Conservation (phyloP, 768 basidiomycete genomes). For the Amanita subjunquillea region DNA sequence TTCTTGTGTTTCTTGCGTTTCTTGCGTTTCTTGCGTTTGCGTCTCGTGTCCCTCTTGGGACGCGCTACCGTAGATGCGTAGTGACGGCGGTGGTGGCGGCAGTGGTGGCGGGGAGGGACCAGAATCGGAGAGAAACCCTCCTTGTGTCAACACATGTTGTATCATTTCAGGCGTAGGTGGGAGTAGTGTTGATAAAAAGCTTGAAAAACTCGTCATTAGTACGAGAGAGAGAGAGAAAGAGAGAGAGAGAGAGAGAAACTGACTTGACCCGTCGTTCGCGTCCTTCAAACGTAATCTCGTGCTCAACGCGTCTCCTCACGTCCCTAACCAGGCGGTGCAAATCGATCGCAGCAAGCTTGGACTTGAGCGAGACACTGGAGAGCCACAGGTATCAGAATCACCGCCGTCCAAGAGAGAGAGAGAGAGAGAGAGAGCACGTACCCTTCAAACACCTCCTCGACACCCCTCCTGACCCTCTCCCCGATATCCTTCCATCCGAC, state of each 20-base stretch:
- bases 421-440: slow-evolving; percentile 24
- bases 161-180: slow-evolving; percentile 66
- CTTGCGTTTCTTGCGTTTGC: slow-evolving; percentile 2
- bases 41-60: background rate
- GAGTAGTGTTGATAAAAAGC: slow-evolving; percentile 66
- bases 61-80: background rate
- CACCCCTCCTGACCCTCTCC: slow-evolving; percentile 59
- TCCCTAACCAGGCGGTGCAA: slow-evolving; percentile 60
- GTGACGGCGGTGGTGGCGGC: too few species aligned
- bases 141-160: slow-evolving; percentile 58
- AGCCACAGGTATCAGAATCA: background rate
- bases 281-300: slow-evolving; percentile 54
- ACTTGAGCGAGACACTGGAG: slow-evolving; percentile 79
- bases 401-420: background rate
- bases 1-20: slow-evolving; percentile 8
- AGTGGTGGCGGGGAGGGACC: background rate
- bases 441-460: slow-evolving; percentile 81
- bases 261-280: slow-evolving; percentile 47
- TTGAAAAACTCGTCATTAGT: slow-evolving; percentile 12
- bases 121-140: slow-evolving; percentile 28
- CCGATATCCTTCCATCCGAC: slow-evolving; percentile 86
- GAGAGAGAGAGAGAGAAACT: background rate
- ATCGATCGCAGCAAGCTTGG: slow-evolving; percentile 59
- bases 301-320: slow-evolving; percentile 69
- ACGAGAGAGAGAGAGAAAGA: too few species aligned